phyloP scores from a whole-genome alignment of 2,329 filamentous ascomycete genomes.

The Pestalotiopsis sp. region DNA sequence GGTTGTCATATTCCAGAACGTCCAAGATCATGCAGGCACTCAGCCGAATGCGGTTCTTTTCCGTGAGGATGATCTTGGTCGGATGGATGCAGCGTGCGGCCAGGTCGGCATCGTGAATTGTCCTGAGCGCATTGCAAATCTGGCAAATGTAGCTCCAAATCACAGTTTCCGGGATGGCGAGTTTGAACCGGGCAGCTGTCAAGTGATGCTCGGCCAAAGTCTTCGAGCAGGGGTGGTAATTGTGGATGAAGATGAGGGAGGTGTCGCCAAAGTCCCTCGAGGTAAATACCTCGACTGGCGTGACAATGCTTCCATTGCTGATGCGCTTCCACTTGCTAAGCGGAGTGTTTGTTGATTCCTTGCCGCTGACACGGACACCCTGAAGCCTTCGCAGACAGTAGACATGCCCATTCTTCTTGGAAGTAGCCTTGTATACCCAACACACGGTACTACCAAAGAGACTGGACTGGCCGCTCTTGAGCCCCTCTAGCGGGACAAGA shows the following conservation, averaged over 20 bases:
- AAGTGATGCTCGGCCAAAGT: constrained; percentile 86
- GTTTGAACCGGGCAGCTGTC: constrained; percentile 45
- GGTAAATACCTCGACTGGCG: constrained; percentile 90
- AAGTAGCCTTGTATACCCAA: constrained; percentile 95
- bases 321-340: constrained; percentile 91
- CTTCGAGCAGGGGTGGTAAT: constrained; percentile 90
- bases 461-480: constrained; percentile 69
- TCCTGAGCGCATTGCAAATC: constrained; percentile 83
- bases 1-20: constrained; percentile 79
- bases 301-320: constrained; percentile 79
- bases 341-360: constrained; percentile 76
- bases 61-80: constrained; percentile 87
- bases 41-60: constrained; percentile 86
- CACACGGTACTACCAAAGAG: constrained; percentile 81
- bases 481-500: constrained; percentile 84
- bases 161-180: constrained; percentile 68
- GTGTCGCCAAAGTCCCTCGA: constrained; percentile 92
- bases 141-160: constrained; percentile 94
- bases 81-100: constrained; percentile 86
- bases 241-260: constrained; percentile 90
- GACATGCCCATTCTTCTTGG: constrained; percentile 83
- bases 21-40: constrained; percentile 89
- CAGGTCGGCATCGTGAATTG: constrained; percentile 79
- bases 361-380: constrained; percentile 86
- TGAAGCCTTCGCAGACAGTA: constrained; percentile 80